These are phyloP conservation scores for Macadamia integrifolia DNA, from an alignment of 164 flowering plant species.

Conservation along the genomic window DNA sequence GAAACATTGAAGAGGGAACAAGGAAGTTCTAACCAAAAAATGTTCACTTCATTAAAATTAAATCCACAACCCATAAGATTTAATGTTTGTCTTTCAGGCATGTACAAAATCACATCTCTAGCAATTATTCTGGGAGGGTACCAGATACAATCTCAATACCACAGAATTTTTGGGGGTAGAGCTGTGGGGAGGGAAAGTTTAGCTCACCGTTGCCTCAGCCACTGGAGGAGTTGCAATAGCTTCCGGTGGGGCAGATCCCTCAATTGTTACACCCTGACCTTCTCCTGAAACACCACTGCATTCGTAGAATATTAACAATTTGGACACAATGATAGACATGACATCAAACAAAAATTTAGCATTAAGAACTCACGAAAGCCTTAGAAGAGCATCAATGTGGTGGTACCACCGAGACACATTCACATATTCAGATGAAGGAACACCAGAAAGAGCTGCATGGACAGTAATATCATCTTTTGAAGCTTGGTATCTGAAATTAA, in stretches of 20 bases:
- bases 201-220: conserved; percentile 56
- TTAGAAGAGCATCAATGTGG: conserved; percentile 77
- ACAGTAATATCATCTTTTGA: conserved; percentile 88
- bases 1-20: too few relatives aligned
- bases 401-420: conserved; percentile 79
- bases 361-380: conserved; percentile 61
- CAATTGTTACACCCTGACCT: conserved; percentile 68
- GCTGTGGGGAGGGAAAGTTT: too few relatives aligned
- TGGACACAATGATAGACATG: not conserved
- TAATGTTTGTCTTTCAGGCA: too few relatives aligned
- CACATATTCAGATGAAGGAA: conserved; percentile 54
- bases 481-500: conserved; percentile 60
- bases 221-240: conserved; percentile 69
- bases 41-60: too few relatives aligned
- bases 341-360: not conserved
- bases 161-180: too few relatives aligned
- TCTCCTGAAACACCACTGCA: conserved; percentile 79
- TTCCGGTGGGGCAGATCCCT: conserved; percentile 55
- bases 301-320: not conserved
- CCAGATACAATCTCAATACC: too few relatives aligned
- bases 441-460: conserved; percentile 44
- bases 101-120: too few relatives aligned
- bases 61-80: too few relatives aligned
- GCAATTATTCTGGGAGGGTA: too few relatives aligned
- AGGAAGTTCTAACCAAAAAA: too few relatives aligned